Evolutionary conservation across 257 asterid species (phyloP).

Genomic region (Solanum bulbocastanum): DNA sequence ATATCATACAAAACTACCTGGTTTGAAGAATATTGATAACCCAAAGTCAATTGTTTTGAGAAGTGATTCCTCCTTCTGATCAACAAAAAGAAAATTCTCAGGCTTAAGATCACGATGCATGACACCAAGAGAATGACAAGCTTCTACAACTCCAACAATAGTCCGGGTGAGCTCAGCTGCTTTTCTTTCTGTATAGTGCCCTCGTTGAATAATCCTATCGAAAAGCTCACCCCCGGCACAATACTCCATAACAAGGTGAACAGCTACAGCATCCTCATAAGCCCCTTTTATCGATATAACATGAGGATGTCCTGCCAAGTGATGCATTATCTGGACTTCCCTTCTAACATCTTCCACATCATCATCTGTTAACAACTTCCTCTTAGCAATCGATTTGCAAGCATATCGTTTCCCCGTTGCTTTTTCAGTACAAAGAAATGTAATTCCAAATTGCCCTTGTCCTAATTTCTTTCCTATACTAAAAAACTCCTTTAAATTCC

Average conservation of each 20-base stretch:
- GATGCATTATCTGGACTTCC: conserved; percentile 96
- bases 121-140: conserved; percentile 89
- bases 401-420: conserved; percentile 53
- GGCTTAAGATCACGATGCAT: conserved; percentile 98
- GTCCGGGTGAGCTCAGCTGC: conserved; percentile 94
- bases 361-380: conserved; percentile 72
- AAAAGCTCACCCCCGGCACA: conserved; percentile 96
- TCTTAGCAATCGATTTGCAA: conserved; percentile 89
- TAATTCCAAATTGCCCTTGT: conserved; percentile 89
- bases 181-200: conserved; percentile 88
- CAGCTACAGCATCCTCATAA: conserved; percentile 78
- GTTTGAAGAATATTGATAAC: conserved; percentile 80
- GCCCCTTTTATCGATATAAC: conserved; percentile 90
- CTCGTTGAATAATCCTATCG: conserved; percentile 80
- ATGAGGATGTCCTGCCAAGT: conserved; percentile 72
- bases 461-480: conserved; percentile 77
- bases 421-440: conserved; percentile 72
- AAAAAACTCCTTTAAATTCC: conserved; percentile 68
- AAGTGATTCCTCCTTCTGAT: conserved; percentile 80
- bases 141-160: conserved; percentile 88
- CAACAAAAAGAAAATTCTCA: conserved; percentile 79
- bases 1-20: conserved; percentile 35
- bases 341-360: conserved; percentile 96
- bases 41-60: conserved; percentile 92
- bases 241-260: conserved; percentile 83